phyloP scores from a whole-genome alignment of 2,329 filamentous ascomycete species.

The Colletotrichum camelliae region DNA sequence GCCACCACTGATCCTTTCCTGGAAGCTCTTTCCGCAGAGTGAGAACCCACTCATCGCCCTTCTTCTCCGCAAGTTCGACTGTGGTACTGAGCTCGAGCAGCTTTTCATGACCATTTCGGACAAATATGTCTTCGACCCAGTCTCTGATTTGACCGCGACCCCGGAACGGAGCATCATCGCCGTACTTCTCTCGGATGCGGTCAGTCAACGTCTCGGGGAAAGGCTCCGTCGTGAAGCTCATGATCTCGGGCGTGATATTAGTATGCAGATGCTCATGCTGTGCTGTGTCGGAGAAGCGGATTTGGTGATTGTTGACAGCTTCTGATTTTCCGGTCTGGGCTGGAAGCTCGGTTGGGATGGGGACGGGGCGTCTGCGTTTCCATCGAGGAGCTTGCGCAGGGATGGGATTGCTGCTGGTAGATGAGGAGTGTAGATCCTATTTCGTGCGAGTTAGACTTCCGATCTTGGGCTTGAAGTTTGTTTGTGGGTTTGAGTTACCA shows the following conservation, averaged over 20 bases:
- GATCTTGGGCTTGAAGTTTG: background rate
- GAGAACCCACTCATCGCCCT: slow-evolving; percentile 50
- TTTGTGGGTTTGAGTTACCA: slow-evolving; percentile 44
- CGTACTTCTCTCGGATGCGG: slow-evolving; percentile 51
- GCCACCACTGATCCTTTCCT: slow-evolving; percentile 43
- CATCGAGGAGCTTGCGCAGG: slow-evolving; percentile 38
- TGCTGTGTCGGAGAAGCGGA: slow-evolving; percentile 56
- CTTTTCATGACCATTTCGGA: slow-evolving; percentile 30
- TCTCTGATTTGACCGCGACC: slow-evolving; percentile 60
- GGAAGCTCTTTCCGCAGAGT: slow-evolving; percentile 49
- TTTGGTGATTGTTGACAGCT: slow-evolving; percentile 36
- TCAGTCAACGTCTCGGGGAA: slow-evolving; percentile 46
- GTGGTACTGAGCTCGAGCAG: slow-evolving; percentile 58
- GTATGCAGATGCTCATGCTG: slow-evolving; percentile 64
- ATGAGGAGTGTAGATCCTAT: slow-evolving; percentile 39
- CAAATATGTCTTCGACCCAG: slow-evolving; percentile 50
- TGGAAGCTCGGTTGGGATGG: slow-evolving; percentile 48
- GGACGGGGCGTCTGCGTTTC: slow-evolving; percentile 48
- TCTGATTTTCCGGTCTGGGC: slow-evolving; percentile 41
- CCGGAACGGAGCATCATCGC: slow-evolving; percentile 57
- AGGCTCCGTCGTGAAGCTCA: slow-evolving; percentile 61
- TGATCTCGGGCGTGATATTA: slow-evolving; percentile 60
- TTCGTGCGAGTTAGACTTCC: background rate
- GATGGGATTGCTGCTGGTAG: slow-evolving; percentile 33
- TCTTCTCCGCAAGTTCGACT: slow-evolving; percentile 58